Base-by-base conservation (phyloP, 169 alveolate genomes). In the Plasmodium malariae region DNA sequence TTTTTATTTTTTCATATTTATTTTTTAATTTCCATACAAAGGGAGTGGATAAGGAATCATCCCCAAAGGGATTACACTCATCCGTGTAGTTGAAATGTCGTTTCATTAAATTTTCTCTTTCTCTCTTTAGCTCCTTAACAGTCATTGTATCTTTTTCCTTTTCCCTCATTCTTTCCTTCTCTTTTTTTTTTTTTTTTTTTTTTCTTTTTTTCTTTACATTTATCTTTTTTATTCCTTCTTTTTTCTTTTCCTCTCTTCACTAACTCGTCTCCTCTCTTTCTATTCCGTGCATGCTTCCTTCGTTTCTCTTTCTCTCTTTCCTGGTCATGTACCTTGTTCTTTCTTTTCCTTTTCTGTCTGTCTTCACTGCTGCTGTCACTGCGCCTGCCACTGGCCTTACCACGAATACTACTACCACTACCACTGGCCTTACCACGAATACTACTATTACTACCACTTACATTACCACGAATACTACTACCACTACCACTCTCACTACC, bases 11-110 rank as follows among this genome's bases (percentile, higher is more conserved):
- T 40, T 74, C 86, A 36, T 74, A 76, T 17, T 86, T 93, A 36
- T 72, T 78, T 51, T 95, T 95, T 48, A 91, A 73, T 49, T 80
- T 92, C 97, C 97, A 93, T 36, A 91, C 88, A 14, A 94, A 89
- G 36, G 95, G 92, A 12, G 93, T 87, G 24, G 94, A 87, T 45
- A 95, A 89, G 4, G 90, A 74, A 36, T 83, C 70, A 60, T 95
- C 97, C 26, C 96, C 96, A 87, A 94, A 95, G 12, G 97, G 97
- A 65, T 95, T 95, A 43, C 92, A 90, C 43, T 95, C 96, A 69
- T 94, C 94, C 28, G 96, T 95, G 74, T 95, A 95, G 40, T 96
- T 95, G 40, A 95, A 91, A 43, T 91, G 93, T 12, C 28, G 21
- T 40, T 88, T 71, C 74, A 91, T 54, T 59, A 91, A 68, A 17